These are phyloP conservation scores for Trypanosoma mega DNA, from an alignment of 208 protist species.

Conservation along the genomic window DNA sequence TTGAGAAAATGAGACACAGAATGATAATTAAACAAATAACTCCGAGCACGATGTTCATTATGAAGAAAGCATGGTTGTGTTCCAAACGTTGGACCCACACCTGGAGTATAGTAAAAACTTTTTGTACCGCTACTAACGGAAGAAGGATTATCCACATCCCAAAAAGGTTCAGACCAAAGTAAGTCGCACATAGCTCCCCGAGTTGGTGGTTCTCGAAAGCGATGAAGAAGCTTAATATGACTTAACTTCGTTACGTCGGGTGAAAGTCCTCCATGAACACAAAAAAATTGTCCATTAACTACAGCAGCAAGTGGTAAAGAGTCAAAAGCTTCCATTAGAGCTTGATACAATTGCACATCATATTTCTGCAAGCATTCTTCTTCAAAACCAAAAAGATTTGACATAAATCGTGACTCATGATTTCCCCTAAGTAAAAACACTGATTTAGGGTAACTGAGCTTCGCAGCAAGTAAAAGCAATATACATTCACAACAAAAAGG, in stretches of 20 bases:
- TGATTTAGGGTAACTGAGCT: slow-evolving; percentile 87
- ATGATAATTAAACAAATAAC: slow-evolving; percentile 85
- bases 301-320: slow-evolving; percentile 97
- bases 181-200: slow-evolving; percentile 98
- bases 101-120: slow-evolving; percentile 61
- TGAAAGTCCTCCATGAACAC: slow-evolving; percentile 97
- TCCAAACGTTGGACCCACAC: slow-evolving; percentile 51
- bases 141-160: slow-evolving; percentile 83
- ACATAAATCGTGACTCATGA: slow-evolving; percentile 89
- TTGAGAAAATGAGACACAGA: slow-evolving; percentile 91
- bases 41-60: slow-evolving; percentile 74
- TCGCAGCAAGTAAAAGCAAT: slow-evolving; percentile 95
- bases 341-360: slow-evolving; percentile 46
- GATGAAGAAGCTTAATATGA: slow-evolving; percentile 92
- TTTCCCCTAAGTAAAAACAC: slow-evolving; percentile 94
- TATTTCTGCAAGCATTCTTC: slow-evolving; percentile 95
- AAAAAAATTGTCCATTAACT: slow-evolving; percentile 98
- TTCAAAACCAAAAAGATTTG: slow-evolving; percentile 90
- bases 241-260: slow-evolving; percentile 94
- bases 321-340: slow-evolving; percentile 91
- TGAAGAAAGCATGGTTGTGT: slow-evolving; percentile 53
- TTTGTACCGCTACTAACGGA: slow-evolving; percentile 71
- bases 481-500: slow-evolving; percentile 97
- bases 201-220: slow-evolving; percentile 98
- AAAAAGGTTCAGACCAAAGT: slow-evolving; percentile 99